A percentile compares a stretch with the other conserved stretches of the same genome.
These are phyloP conservation scores for Alopecurus myosuroides DNA, from an alignment of 176 grass and related monocot genomes.

Conservation along the genomic window DNA sequence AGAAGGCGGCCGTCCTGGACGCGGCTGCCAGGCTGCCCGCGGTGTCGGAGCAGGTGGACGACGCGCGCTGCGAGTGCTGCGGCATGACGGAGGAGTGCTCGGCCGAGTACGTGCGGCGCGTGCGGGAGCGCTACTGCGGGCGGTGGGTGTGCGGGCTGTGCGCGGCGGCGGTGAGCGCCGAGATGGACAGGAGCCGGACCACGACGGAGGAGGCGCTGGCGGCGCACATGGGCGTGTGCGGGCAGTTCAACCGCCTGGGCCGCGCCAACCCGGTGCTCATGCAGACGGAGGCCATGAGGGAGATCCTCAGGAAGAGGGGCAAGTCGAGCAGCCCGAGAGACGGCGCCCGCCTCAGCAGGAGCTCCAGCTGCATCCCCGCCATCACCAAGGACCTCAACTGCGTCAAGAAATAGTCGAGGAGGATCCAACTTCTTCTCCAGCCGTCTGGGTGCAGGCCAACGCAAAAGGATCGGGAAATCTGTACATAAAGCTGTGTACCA, in stretches of 20 bases:
- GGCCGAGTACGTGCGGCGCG: constrained; percentile 60
- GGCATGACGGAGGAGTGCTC: constrained; percentile 91
- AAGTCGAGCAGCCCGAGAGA: constrained; percentile 55
- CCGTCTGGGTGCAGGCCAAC: not conserved
- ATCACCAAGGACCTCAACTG: constrained; percentile 58
- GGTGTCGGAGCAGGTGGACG: constrained; percentile 60
- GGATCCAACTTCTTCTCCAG: not conserved
- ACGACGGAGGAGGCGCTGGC: constrained; percentile 51
- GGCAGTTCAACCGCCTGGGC: constrained; percentile 58
- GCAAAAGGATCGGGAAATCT: not conserved
- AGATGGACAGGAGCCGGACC: constrained; percentile 44
- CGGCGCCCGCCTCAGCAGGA: constrained; percentile 40
- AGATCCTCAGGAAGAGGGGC: constrained; percentile 73
- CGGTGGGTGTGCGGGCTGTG: constrained; percentile 81
- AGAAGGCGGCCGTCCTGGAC: constrained; percentile 15
- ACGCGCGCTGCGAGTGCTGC: constrained; percentile 80
- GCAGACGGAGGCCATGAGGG: constrained; percentile 90
- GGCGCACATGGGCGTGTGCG: constrained; percentile 68
- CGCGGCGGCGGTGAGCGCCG: constrained; percentile 58
- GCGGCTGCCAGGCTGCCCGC: constrained; percentile 24
- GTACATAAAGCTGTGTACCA: not conserved
- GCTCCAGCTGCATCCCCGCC: constrained; percentile 91
- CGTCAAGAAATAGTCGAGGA: not conserved
- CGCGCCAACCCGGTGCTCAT: constrained; percentile 73
- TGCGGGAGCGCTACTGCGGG: constrained; percentile 69